phyloP scores from a whole-genome alignment of 2,329 filamentous ascomycete genomes.

The Triangularia setosa region DNA sequence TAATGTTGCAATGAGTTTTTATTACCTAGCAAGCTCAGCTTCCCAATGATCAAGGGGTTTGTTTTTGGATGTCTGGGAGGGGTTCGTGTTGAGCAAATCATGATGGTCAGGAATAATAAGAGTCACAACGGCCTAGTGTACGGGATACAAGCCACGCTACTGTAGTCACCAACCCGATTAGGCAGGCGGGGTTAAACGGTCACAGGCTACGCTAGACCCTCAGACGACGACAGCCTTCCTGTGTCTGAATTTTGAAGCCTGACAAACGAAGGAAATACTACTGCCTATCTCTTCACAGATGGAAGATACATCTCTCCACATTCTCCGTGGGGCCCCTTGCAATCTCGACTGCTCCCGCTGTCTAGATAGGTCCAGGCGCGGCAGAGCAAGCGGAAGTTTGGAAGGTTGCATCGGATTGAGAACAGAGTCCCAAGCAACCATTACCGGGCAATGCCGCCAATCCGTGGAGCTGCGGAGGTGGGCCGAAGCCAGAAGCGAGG shows the following conservation, averaged over 20 bases:
- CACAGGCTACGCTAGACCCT: too few relatives aligned
- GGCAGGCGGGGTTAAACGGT: neutral
- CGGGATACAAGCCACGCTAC: neutral
- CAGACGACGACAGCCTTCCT: too few relatives aligned
- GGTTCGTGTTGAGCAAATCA: neutral
- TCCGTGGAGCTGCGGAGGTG: neutral
- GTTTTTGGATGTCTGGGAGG: neutral
- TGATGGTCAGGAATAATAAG: neutral
- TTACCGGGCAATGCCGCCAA: neutral
- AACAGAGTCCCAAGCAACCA: neutral
- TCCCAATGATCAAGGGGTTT: neutral
- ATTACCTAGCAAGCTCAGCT: neutral
- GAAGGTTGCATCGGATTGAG: neutral
- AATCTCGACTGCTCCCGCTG: neutral
- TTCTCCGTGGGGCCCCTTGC: neutral
- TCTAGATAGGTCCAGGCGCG: neutral
- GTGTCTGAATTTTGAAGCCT: too few relatives aligned
- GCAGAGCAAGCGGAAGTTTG: neutral
- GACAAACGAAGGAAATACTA: too few relatives aligned
- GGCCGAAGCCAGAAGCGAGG: neutral
- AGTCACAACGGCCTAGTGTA: neutral
- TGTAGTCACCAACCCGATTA: neutral
- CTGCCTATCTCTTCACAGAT: too few relatives aligned
- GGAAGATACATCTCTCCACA: too few relatives aligned
- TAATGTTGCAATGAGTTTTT: neutral